phyloP scores from a whole-genome alignment of 768 basidiomycete genomes.

The Naganishia kalamii region DNA sequence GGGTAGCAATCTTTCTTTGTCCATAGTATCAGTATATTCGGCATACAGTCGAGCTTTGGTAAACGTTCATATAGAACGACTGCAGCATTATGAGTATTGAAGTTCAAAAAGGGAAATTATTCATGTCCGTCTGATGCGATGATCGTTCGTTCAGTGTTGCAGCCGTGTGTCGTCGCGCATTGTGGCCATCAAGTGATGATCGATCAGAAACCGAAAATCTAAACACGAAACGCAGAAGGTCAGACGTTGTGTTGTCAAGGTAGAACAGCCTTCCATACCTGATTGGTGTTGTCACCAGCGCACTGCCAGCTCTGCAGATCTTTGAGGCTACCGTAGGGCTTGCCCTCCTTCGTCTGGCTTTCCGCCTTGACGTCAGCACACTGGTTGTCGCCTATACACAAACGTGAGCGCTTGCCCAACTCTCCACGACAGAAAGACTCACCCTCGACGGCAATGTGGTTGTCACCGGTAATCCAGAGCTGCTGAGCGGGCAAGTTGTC shows the following conservation, averaged over 20 bases:
- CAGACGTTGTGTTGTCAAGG: not conserved
- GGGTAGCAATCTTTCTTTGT: too few species aligned
- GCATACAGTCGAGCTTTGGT: too few species aligned
- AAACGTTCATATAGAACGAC: not conserved
- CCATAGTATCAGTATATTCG: too few species aligned
- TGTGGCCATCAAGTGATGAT: not conserved
- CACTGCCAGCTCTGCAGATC: constrained; percentile 19
- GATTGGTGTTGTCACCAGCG: constrained; percentile 5
- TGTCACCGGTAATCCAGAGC: constrained; percentile 1
- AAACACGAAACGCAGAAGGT: not conserved
- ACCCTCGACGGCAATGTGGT: not conserved
- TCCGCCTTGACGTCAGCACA: constrained; percentile 11
- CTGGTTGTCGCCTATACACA: constrained; percentile 8
- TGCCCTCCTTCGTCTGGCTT: not conserved
- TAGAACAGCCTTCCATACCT: not conserved
- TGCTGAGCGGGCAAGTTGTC: constrained; percentile 1
- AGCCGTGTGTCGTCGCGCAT: not conserved
- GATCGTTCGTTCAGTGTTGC: not conserved
- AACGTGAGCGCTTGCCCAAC: too few species aligned
- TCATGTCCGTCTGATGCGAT: not conserved
- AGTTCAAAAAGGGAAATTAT: not conserved
- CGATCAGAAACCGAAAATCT: not conserved
- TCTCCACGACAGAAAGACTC: too few species aligned
- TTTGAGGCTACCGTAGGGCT: constrained; percentile 21
- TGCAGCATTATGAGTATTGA: not conserved